These are phyloP conservation scores for Solidago caesia DNA, from an alignment of 129 eudicot species.

Conservation along the genomic window DNA sequence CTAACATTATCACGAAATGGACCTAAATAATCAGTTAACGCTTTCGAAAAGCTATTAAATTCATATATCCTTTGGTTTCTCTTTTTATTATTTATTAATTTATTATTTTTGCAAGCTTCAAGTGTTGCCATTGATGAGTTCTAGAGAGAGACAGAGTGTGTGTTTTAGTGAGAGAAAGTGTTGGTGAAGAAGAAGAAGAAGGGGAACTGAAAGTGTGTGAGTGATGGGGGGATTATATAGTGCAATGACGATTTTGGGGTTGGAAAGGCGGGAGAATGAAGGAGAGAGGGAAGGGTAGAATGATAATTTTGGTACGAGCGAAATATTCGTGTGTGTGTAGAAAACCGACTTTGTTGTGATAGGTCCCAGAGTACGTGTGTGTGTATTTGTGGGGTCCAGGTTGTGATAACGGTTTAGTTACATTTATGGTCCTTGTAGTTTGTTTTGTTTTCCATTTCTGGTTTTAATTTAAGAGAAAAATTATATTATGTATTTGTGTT, in stretches of 20 bases:
- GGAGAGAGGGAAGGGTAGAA: constrained; percentile 21
- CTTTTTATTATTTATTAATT: constrained; percentile 19
- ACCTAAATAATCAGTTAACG: constrained; percentile 17
- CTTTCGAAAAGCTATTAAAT: constrained; percentile 30
- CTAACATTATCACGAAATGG: constrained; percentile 62
- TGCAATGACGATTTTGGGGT: constrained; percentile 34
- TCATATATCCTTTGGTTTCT: constrained; percentile 38
- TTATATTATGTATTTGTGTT: no score
- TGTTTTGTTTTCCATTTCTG: not conserved
- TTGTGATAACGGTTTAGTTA: not conserved
- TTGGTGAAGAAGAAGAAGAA: not conserved
- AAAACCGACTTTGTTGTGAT: constrained; percentile 42
- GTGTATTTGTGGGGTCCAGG: constrained; percentile 22
- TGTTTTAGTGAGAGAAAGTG: not conserved
- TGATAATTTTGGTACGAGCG: constrained; percentile 22
- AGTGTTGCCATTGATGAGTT: constrained; percentile 44
- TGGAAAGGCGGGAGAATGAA: not conserved
- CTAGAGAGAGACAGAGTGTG: not conserved
- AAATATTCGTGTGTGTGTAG: constrained; percentile 21
- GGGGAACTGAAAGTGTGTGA: no score
- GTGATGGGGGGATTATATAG: constrained; percentile 19
- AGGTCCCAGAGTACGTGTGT: constrained; percentile 41
- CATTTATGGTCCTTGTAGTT: not conserved
- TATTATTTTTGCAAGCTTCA: constrained; percentile 36
- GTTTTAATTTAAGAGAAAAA: no score